Percentiles rank a stretch among this genome's conserved stretches.
Evolutionary conservation across 2,329 filamentous ascomycete species (phyloP).

Genomic region (Diplodia corticola): DNA sequence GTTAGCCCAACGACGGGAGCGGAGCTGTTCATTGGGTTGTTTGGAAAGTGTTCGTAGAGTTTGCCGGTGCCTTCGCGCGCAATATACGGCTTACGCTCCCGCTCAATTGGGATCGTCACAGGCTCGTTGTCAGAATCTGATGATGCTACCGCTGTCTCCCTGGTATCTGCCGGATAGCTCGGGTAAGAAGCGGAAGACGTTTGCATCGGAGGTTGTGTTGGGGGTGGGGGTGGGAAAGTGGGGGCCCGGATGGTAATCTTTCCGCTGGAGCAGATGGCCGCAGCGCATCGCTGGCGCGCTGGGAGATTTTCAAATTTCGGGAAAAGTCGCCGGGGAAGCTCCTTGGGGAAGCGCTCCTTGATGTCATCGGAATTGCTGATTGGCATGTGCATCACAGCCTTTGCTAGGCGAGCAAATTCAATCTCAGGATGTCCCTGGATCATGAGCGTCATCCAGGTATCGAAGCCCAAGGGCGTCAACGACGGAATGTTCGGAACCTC

Average conservation of each 20-base stretch:
- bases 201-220: conserved; percentile 24
- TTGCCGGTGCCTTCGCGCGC: conserved; percentile 62
- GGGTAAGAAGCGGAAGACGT: conserved; percentile 35
- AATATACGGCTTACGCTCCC: conserved; percentile 65
- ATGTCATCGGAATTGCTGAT: conserved; percentile 65
- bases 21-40: conserved; percentile 19
- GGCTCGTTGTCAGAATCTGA: conserved; percentile 43
- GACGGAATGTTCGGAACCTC: conserved; percentile 44
- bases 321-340: conserved; percentile 72
- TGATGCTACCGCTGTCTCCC: conserved; percentile 36
- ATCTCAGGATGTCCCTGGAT: conserved; percentile 74
- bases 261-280: conserved; percentile 56
- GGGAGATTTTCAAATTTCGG: conserved; percentile 60
- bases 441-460: conserved; percentile 68
- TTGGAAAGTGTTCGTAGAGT: conserved; percentile 45
- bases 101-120: conserved; percentile 58
- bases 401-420: conserved; percentile 69
- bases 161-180: conserved; percentile 28
- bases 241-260: conserved; percentile 38
- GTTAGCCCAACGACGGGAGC: conserved; percentile 28
- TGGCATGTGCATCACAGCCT: conserved; percentile 68
- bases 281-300: conserved; percentile 61
- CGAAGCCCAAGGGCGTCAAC: conserved; percentile 50
- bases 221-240: conserved; percentile 37
- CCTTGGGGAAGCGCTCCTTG: conserved; percentile 74